These are phyloP conservation scores for Magnolia officinalis DNA, from an alignment of 164 flowering plant genomes.

Conservation along the genomic window DNA sequence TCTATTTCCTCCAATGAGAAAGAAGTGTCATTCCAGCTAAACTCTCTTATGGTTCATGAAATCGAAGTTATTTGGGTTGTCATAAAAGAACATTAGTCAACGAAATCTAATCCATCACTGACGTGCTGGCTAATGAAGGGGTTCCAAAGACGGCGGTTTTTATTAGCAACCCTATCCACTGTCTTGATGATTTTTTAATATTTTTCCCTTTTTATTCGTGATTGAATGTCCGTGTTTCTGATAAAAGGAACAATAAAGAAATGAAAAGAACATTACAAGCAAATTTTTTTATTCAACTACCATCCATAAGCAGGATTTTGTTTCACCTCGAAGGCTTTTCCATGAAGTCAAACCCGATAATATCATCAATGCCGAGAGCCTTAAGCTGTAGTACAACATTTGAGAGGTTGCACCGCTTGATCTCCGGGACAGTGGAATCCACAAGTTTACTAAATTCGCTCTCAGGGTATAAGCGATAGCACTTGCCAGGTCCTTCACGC, in stretches of 20 bases:
- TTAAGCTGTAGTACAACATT: conserved; percentile 90
- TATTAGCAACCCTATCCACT: too few relatives aligned
- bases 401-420: conserved; percentile 84
- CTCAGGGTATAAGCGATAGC: conserved; percentile 90
- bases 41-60: too few relatives aligned
- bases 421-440: conserved; percentile 88
- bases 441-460: conserved; percentile 59
- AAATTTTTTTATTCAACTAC: too few relatives aligned
- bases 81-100: too few relatives aligned
- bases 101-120: too few relatives aligned
- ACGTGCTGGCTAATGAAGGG: too few relatives aligned
- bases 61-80: too few relatives aligned
- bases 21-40: too few relatives aligned
- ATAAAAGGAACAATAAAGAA: neutral
- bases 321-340: conserved; percentile 83
- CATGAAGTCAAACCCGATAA: conserved; percentile 84
- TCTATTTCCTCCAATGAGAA: too few relatives aligned
- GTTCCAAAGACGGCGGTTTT: too few relatives aligned
- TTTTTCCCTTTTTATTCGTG: neutral
- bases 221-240: neutral
- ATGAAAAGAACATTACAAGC: neutral
- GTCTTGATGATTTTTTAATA: too few relatives aligned
- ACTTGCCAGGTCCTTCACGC: conserved; percentile 94
- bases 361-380: conserved; percentile 87
- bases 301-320: neutral